Evolutionary conservation across 805 yeast genomes (phyloP).

Genomic region (Pichia scutulata): DNA sequence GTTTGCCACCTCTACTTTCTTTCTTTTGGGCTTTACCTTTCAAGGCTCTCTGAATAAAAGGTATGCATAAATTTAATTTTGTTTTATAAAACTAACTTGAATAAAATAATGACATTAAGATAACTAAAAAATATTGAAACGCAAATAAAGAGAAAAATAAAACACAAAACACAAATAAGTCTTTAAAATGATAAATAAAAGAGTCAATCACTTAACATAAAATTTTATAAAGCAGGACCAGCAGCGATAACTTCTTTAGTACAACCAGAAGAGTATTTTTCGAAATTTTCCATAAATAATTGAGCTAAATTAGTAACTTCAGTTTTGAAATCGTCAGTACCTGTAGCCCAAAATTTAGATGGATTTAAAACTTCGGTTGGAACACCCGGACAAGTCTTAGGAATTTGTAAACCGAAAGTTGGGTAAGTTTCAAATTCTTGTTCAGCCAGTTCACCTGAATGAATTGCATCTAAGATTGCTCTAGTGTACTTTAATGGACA

Average conservation of each 20-base stretch:
- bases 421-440: slow-evolving; percentile 80
- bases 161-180: neutral
- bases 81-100: neutral
- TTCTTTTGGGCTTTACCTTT: no score
- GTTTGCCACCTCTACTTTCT: no score
- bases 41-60: no score
- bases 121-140: neutral
- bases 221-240: slow-evolving; percentile 62
- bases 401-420: slow-evolving; percentile 79
- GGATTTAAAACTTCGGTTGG: slow-evolving; percentile 86
- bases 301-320: slow-evolving; percentile 64
- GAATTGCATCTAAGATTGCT: slow-evolving; percentile 91
- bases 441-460: slow-evolving; percentile 77
- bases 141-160: neutral
- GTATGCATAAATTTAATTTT: neutral
- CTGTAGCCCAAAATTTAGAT: slow-evolving; percentile 66
- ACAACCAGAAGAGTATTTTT: slow-evolving; percentile 73
- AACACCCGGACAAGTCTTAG: slow-evolving; percentile 73
- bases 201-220: neutral
- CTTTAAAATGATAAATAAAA: neutral
- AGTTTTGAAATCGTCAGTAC: slow-evolving; percentile 39
- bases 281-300: slow-evolving; percentile 80
- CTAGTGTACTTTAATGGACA: slow-evolving; percentile 97
- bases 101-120: neutral
- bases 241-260: slow-evolving; percentile 86